Evolutionary conservation across 192 early-diverging fungal species (phyloP).

Genomic region (Linnemannia zychae): DNA sequence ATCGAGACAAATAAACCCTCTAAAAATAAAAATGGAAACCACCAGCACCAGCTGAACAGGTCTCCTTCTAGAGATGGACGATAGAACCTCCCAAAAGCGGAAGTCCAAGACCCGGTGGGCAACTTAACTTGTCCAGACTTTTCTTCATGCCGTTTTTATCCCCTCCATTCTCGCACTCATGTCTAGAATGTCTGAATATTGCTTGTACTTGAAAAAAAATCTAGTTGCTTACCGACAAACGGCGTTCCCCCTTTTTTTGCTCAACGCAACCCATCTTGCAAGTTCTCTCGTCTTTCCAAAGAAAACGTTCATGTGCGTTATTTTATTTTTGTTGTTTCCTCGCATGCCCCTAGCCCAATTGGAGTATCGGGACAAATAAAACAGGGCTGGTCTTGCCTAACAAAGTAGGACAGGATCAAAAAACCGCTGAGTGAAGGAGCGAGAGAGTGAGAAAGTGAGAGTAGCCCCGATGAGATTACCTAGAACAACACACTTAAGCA

Average conservation of each 20-base stretch:
- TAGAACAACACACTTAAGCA: not conserved
- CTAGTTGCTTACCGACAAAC: not conserved
- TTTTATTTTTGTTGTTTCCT: not conserved
- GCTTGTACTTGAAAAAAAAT: not conserved
- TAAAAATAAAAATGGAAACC: not conserved
- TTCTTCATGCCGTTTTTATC: not conserved
- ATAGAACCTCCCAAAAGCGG: constrained; percentile 29
- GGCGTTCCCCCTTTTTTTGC: not conserved
- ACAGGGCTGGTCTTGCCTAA: too few relatives aligned
- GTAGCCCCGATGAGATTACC: not conserved
- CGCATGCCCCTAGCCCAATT: not conserved
- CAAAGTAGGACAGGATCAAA: too few relatives aligned
- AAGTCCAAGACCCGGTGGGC: constrained; percentile 49
- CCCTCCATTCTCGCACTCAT: not conserved
- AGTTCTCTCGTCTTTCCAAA: not conserved
- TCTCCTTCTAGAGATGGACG: not conserved
- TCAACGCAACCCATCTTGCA: not conserved
- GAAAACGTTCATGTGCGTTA: not conserved
- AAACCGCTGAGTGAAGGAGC: too few relatives aligned
- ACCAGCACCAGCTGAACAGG: not conserved
- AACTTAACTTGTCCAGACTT: not conserved
- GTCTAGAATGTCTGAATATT: not conserved
- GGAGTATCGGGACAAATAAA: not conserved
- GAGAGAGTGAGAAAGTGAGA: too few relatives aligned
- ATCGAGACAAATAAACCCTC: constrained; percentile 8